Evolutionary conservation across 495 filamentous ascomycete species (phyloP).

Genomic region (Annulohypoxylon stygium): DNA sequence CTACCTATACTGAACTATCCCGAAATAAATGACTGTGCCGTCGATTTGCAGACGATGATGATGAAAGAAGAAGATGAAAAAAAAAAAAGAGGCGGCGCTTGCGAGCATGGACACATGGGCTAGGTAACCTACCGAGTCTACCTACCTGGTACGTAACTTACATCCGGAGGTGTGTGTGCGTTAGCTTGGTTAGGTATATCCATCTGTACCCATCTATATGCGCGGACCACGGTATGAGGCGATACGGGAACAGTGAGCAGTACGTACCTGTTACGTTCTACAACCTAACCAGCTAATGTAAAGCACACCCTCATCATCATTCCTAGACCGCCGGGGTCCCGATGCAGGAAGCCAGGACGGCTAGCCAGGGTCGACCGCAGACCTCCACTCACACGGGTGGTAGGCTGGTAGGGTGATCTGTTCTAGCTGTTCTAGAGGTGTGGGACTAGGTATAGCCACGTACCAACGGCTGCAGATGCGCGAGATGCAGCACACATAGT

Average conservation of each 20-base stretch:
- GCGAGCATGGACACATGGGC: constrained; percentile 27
- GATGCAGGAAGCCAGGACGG: constrained; percentile 45
- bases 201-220: not conserved
- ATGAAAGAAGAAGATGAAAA: constrained; percentile 19
- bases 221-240: not conserved
- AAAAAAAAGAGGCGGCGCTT: constrained; percentile 18
- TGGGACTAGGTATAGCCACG: constrained; percentile 47
- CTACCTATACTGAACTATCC: constrained; percentile 6
- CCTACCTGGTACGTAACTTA: constrained; percentile 45
- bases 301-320: constrained; percentile 45
- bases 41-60: constrained; percentile 16
- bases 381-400: constrained; percentile 52
- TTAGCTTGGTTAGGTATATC: constrained; percentile 27
- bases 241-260: constrained; percentile 23
- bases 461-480: constrained; percentile 55
- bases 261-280: constrained; percentile 31
- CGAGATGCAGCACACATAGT: constrained; percentile 55
- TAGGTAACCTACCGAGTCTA: constrained; percentile 32
- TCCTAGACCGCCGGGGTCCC: constrained; percentile 39
- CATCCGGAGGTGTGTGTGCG: constrained; percentile 41
- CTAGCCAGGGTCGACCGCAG: constrained; percentile 38
- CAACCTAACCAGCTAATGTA: constrained; percentile 17
- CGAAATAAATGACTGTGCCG: constrained; percentile 25
- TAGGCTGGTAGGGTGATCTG: constrained; percentile 50
- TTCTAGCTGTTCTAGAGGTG: constrained; percentile 38